A percentile compares a stretch with the other conserved stretches of the same genome.
phyloP scores from a whole-genome alignment of 2,329 filamentous ascomycete genomes.

The Geosmithia putterillii region DNA sequence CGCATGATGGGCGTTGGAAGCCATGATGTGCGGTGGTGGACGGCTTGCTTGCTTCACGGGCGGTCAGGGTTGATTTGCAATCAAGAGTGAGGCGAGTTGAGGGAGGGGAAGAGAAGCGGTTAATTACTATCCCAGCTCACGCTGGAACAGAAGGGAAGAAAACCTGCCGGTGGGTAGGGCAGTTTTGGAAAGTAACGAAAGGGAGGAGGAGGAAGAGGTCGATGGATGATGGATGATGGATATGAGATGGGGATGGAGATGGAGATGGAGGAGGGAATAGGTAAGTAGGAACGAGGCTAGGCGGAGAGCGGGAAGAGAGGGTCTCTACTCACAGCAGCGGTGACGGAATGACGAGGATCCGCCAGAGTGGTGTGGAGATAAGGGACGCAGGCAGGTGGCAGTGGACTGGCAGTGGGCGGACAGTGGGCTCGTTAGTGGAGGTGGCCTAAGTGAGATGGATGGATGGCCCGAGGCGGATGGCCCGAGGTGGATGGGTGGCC shows the following conservation, averaged over 20 bases:
- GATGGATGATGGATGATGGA: background rate
- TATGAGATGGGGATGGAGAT: background rate
- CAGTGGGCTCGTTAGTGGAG: no score
- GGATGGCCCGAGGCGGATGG: no score
- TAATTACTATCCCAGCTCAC: background rate
- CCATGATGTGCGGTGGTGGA: conserved; percentile 1
- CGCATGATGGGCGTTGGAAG: conserved; percentile 1
- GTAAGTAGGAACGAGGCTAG: conserved; percentile 7
- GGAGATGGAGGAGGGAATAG: conserved; percentile 5
- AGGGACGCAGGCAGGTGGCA: no score
- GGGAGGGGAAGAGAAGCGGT: background rate
- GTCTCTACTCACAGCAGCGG: background rate
- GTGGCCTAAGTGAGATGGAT: no score
- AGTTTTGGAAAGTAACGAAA: no score
- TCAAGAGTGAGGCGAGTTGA: no score
- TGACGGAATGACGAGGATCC: background rate
- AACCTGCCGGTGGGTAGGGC: background rate
- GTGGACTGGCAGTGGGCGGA: background rate
- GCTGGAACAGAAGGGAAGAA: background rate
- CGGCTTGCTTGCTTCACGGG: background rate
- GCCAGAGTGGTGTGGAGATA: background rate
- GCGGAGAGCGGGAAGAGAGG: conserved; percentile 2
- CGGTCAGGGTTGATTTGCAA: background rate
- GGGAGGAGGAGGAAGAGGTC: background rate
- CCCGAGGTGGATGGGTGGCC: no score